Base-by-base conservation (phyloP, 768 basidiomycete species). In the Calocybe cyanea region DNA sequence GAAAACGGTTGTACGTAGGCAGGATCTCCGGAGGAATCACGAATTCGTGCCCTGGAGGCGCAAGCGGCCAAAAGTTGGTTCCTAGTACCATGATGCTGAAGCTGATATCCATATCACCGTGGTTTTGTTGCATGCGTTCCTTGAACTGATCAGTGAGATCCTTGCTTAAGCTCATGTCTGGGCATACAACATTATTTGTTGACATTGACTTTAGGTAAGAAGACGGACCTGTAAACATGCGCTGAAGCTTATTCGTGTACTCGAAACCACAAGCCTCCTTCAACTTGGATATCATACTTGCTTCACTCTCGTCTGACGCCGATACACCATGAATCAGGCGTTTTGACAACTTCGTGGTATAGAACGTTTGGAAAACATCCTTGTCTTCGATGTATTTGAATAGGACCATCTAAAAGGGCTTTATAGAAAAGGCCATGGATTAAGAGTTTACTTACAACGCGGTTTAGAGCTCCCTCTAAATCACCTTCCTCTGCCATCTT, bases 311-410 rank as follows among this genome's bases (percentile, higher is more conserved):
- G 56, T 97, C 94, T 2, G 94, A 97, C 6, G 91, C 90, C 9
- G 92, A 97, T 2, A 88, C 82, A 10, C 82, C 81, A 54, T 90
- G 84, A 55, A 99, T 92, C 19, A 99, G 81, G 50, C 95, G 92
- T 62, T 89, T 90, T 28, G 90, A 90, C 18, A 98, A 68, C 64
- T 91, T 94, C 52, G 91, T 95, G 13, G 87, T 88, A 70, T 99
- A 98, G 76, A 95, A 98, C 14, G 88, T 88, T 61, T 95, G 93
- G 82, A 97, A 99, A 10, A 98, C 91, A 54, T 99, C 95, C 72
- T 96, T 96, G 74, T 98, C 94, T 62, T 94, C 92, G 57, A 97
- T 87, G 67, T 96, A 98, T 63, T 93, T 93, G 87, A 99, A 96
- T 39, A 98, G 70, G 11, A 90, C 76, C 93, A 97, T 96, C 95